Evolutionary conservation across 2,329 filamentous ascomycete genomes (phyloP), one percentile per base, ranked within the genome.

Genomic region (Chrysoporthe puriensis): DNA sequence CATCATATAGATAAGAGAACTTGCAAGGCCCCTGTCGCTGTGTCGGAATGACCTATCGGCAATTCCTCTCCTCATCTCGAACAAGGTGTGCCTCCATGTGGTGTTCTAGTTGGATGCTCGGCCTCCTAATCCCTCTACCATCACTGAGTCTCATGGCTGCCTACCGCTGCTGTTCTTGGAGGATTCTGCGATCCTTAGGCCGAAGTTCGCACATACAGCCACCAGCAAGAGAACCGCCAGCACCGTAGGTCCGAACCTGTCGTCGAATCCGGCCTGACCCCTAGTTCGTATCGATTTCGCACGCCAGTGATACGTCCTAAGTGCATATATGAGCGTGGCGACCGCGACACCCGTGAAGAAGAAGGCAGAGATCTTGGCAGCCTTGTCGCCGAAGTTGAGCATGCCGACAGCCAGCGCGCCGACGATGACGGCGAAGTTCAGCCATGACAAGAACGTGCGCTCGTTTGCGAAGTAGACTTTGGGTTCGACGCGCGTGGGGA

Each of bases 381-480:
- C 89, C 72, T 90, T 90, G 81, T 99, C 96, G 77, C 96, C 96
- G 75, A 99, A 99, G 85, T 99, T 99, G 76, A 99, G 90, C 78
- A 99, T 94, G 74, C 96, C 96, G 74, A 99, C 93, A 73, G 96
- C 95, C 62, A 99, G 90, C 71, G 96, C 96, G 76, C 96, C 96
- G 70, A 99, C 91, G 81, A 99, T 95, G 77, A 99, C 94, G 79
- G 94, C 97, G 86, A 98, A 98, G 87, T 99, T 99, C 77, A 99
- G 92, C 96, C 96, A 99, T 81, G 94, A 97, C 76, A 99, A 90
- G 80, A 99, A 99, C 71, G 96, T 99, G 71, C 96, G 93, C 84
- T 99, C 96, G 86, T 99, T 99, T 82, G 96, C 96, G 86, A 99
- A 99, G 89, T 98, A 99, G 85, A 99, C 96, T 83, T 99, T 99